phyloP scores from a whole-genome alignment of 176 grass and related monocot genomes.

The Saccharum spontaneum region DNA sequence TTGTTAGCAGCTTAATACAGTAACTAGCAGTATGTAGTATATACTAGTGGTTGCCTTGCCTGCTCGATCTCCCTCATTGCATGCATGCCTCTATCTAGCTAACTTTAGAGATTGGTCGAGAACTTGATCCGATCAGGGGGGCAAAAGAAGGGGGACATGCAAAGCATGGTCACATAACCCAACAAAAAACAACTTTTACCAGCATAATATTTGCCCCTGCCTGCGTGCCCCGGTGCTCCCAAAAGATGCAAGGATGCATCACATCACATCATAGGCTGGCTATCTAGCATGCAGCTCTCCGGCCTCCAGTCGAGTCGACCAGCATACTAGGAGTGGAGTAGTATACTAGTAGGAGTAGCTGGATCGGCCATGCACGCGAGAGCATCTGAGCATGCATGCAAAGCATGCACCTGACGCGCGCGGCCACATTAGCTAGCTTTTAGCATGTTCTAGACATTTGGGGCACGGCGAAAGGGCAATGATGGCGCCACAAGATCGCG shows the following conservation, averaged over 20 bases:
- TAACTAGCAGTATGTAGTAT: no score
- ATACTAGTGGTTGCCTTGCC: no score
- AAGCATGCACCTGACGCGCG: neutral
- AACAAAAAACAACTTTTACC: constrained; percentile 52
- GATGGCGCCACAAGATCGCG: constrained; percentile 36
- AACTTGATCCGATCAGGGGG: neutral
- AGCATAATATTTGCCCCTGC: constrained; percentile 14
- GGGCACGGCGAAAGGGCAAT: constrained; percentile 28
- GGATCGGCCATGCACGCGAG: neutral
- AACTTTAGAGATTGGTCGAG: neutral
- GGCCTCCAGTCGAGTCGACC: neutral
- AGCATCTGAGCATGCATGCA: neutral
- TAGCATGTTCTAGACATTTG: constrained; percentile 25
- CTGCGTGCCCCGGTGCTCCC: neutral
- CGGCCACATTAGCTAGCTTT: neutral
- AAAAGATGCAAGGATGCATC: constrained; percentile 28
- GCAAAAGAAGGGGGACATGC: constrained; percentile 4
- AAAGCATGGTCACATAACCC: constrained; percentile 43
- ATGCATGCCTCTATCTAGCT: neutral
- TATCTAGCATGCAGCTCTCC: neutral
- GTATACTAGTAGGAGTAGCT: neutral
- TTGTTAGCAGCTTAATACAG: no score
- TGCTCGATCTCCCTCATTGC: neutral
- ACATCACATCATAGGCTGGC: neutral
- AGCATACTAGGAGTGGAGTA: no score